Evolutionary conservation across 208 protist species (phyloP).

Genomic region (Acanthamoeba lenticulata): DNA sequence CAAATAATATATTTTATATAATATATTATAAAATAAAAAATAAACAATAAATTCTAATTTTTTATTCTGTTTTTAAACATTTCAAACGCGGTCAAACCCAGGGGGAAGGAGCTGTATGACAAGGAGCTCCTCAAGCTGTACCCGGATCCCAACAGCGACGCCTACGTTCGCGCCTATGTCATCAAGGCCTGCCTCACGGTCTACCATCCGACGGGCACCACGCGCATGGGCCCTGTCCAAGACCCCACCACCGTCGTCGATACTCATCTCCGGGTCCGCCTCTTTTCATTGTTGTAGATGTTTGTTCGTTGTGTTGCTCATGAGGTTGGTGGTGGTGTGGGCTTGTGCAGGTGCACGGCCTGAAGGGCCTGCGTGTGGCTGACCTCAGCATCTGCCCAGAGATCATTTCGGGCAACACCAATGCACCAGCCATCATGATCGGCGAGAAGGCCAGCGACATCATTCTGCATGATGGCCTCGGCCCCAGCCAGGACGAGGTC

Average conservation of each 20-base stretch:
- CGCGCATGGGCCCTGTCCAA: not conserved
- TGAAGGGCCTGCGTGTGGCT: slow-evolving; percentile 35
- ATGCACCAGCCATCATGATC: slow-evolving; percentile 70
- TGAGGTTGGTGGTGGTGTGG: no score
- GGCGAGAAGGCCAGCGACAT: slow-evolving; percentile 69
- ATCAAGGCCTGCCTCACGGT: slow-evolving; percentile 53
- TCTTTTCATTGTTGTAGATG: no score
- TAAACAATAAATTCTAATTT: not conserved
- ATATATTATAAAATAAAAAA: not conserved
- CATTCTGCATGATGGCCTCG: not conserved
- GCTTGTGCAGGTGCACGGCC: not conserved
- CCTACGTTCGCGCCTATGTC: not conserved
- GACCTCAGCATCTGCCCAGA: slow-evolving; percentile 45
- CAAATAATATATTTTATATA: not conserved
- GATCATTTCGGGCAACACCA: slow-evolving; percentile 64
- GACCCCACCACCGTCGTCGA: slow-evolving; percentile 50
- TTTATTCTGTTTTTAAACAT: no score
- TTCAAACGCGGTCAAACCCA: not conserved
- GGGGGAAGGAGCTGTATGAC: slow-evolving; percentile 17
- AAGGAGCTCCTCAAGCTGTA: not conserved
- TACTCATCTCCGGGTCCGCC: not conserved
- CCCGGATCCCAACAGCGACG: not conserved
- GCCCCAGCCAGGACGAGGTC: not conserved
- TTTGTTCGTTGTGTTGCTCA: not conserved
- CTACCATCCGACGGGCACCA: slow-evolving; percentile 56